Percentiles rank a stretch among this genome's conserved stretches.
These are phyloP conservation scores for Volvox carteri DNA, from an alignment of 163 green algal species.

Conservation along the genomic window DNA sequence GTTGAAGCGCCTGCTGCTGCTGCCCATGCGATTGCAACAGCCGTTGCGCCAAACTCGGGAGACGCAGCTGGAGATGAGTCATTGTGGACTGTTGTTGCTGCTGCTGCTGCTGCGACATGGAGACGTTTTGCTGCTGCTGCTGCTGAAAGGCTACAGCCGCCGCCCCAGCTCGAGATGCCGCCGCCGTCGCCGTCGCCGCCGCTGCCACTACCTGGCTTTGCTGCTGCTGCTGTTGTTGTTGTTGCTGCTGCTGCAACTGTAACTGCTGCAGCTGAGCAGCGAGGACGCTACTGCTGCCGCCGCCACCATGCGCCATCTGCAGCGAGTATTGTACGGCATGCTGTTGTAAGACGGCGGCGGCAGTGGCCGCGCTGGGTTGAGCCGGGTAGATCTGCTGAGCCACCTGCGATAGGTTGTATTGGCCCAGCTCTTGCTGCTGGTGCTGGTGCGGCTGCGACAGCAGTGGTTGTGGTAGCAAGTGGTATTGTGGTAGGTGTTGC, in stretches of 20 bases:
- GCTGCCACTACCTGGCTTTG: background rate
- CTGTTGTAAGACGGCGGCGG: background rate
- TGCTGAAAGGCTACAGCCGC: no score
- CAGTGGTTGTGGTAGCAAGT: background rate
- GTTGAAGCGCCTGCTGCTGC: background rate
- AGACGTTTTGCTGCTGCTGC: background rate
- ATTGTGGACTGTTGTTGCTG: no score
- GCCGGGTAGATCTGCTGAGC: no score
- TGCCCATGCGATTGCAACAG: slow-evolving; percentile 15
- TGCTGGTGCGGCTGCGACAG: background rate
- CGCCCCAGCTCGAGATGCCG: no score
- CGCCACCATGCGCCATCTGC: background rate
- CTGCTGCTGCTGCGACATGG: background rate
- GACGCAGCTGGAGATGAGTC: background rate
- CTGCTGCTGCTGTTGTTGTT: background rate
- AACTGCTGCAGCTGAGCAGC: slow-evolving; percentile 13
- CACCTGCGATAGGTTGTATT: background rate
- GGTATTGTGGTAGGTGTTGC: background rate
- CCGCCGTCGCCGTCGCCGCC: no score
- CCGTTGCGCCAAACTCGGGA: background rate
- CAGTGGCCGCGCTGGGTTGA: no score
- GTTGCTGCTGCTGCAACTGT: background rate
- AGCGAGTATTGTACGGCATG: slow-evolving; percentile 10
- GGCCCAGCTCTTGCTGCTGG: background rate
- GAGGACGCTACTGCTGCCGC: background rate